Percentiles rank a stretch among this genome's conserved stretches.
Conservation (phyloP, 306 rosid genomes). For the Acacia acuminata region DNA sequence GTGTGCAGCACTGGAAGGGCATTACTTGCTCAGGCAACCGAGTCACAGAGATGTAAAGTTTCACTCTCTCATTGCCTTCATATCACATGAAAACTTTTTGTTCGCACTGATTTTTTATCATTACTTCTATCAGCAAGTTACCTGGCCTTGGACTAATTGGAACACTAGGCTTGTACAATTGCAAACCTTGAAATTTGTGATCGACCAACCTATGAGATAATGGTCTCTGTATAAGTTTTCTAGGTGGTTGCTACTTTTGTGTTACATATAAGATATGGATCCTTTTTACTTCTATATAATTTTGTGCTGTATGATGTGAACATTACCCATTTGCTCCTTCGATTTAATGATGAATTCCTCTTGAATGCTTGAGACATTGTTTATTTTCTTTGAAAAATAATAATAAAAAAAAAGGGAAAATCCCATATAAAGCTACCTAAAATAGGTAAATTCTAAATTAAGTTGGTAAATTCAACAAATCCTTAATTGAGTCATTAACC, state of each 20-base stretch:
- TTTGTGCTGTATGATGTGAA: neutral
- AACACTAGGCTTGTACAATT: conserved; percentile 51
- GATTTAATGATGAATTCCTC: conserved; percentile 4
- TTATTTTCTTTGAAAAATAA: too few relatives aligned
- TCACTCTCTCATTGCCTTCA: conserved; percentile 25
- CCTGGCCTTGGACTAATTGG: conserved; percentile 75
- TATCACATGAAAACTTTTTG: conserved; percentile 13
- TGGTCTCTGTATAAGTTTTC: conserved; percentile 24
- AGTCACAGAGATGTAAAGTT: conserved; percentile 74
- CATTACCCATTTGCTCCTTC: too few relatives aligned
- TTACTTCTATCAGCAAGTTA: conserved; percentile 54
- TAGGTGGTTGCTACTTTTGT: conserved; percentile 29
- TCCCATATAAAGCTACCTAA: too few relatives aligned
- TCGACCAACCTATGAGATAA: conserved; percentile 72
- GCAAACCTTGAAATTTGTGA: conserved; percentile 49
- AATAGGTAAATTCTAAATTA: too few relatives aligned
- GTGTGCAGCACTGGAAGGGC: conserved; percentile 92
- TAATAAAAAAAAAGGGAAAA: too few relatives aligned
- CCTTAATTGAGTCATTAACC: too few relatives aligned
- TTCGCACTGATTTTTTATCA: conserved; percentile 37
- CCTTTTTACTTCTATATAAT: conserved; percentile 5
- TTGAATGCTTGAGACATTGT: conserved; percentile 20
- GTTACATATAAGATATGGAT: conserved; percentile 19
- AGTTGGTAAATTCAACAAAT: too few relatives aligned
- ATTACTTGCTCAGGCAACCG: conserved; percentile 72